These are phyloP conservation scores for Penicillium janthinellum DNA, from an alignment of 2,329 filamentous ascomycete genomes.

Conservation along the genomic window DNA sequence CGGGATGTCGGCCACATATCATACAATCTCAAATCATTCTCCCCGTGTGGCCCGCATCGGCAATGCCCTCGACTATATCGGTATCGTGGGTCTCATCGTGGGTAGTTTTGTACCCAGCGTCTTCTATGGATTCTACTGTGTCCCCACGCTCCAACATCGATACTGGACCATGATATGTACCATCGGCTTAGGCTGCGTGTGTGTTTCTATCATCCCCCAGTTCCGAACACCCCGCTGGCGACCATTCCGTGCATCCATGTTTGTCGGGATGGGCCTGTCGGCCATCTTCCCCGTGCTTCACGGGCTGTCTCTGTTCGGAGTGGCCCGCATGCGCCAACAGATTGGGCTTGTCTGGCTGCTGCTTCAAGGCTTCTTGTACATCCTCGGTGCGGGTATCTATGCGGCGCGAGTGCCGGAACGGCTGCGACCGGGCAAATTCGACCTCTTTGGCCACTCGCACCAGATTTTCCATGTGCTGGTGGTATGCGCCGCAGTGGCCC, in stretches of 20 bases:
- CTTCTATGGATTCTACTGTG: slow-evolving; percentile 81
- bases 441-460: slow-evolving; percentile 91
- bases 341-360: slow-evolving; percentile 83
- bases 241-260: slow-evolving; percentile 85
- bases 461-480: slow-evolving; percentile 95
- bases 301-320: slow-evolving; percentile 68
- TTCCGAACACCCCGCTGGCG: slow-evolving; percentile 85
- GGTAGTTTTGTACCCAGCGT: slow-evolving; percentile 88
- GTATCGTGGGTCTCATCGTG: slow-evolving; percentile 88
- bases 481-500: slow-evolving; percentile 75
- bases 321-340: slow-evolving; percentile 64
- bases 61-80: slow-evolving; percentile 92
- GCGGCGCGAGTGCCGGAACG: slow-evolving; percentile 84
- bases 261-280: slow-evolving; percentile 81
- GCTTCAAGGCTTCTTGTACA: slow-evolving; percentile 79
- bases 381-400: slow-evolving; percentile 82
- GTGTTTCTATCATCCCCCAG: slow-evolving; percentile 75
- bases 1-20: slow-evolving; percentile 81
- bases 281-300: slow-evolving; percentile 83
- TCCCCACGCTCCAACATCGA: slow-evolving; percentile 62
- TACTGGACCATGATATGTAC: slow-evolving; percentile 80
- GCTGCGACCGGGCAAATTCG: slow-evolving; percentile 73
- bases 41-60: slow-evolving; percentile 75
- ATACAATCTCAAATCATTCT: slow-evolving; percentile 84
- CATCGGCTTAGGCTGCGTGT: slow-evolving; percentile 73